Evolutionary conservation across 1,284 basidiomycete species (phyloP).

Genomic region (Puccinia novopanici): DNA sequence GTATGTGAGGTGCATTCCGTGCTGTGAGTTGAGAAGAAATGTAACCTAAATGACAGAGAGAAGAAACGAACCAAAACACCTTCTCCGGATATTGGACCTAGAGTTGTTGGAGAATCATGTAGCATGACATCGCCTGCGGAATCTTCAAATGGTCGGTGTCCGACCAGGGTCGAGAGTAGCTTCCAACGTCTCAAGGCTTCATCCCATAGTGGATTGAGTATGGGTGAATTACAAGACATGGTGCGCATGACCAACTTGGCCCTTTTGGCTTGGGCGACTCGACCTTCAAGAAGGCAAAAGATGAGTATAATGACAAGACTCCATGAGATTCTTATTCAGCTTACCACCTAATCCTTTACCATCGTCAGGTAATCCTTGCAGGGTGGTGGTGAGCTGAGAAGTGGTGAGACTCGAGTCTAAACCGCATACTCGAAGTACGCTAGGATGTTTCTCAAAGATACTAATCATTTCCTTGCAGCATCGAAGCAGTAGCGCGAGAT

Average conservation of each 20-base stretch:
- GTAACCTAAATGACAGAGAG: background rate
- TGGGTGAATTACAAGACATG: slow-evolving; percentile 33
- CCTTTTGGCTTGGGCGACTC: slow-evolving; percentile 49
- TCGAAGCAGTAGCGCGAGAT: slow-evolving; percentile 40
- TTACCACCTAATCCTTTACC: slow-evolving; percentile 49
- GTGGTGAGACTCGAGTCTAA: slow-evolving; percentile 34
- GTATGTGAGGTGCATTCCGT: background rate
- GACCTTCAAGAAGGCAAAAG: slow-evolving; percentile 17
- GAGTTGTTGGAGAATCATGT: slow-evolving; percentile 9
- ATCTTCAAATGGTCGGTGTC: slow-evolving; percentile 49
- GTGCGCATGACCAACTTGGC: slow-evolving; percentile 49
- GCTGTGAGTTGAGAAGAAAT: background rate
- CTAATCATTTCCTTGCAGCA: slow-evolving; percentile 49
- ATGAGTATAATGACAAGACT: background rate
- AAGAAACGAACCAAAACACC: slow-evolving; percentile 37
- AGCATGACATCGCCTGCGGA: slow-evolving; percentile 24
- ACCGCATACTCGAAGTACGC: slow-evolving; percentile 28
- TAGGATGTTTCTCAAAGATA: slow-evolving; percentile 43
- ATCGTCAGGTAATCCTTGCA: slow-evolving; percentile 48
- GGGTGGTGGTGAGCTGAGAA: slow-evolving; percentile 30
- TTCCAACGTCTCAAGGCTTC: slow-evolving; percentile 49
- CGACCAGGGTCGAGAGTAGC: slow-evolving; percentile 31
- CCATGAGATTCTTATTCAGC: background rate
- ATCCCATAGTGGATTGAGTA: slow-evolving; percentile 43
- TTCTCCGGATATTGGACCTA: slow-evolving; percentile 42